A percentile compares a stretch with the other conserved stretches of the same genome.
These are phyloP conservation scores for Calonectria montana DNA, from an alignment of 2,329 filamentous ascomycete genomes.

Conservation along the genomic window DNA sequence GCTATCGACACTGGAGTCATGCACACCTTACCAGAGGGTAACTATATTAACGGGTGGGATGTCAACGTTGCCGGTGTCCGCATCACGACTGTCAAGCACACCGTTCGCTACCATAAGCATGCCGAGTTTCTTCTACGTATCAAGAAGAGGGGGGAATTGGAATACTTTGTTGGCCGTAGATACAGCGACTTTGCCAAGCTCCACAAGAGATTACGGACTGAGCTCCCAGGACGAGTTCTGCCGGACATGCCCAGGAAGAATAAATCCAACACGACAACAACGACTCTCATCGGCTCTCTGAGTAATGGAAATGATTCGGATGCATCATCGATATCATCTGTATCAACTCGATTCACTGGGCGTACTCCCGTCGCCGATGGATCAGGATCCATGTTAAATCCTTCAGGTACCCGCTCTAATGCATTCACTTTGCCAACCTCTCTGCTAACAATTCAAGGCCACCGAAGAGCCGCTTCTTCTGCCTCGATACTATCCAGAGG, in stretches of 20 bases:
- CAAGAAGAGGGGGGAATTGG: slow-evolving; percentile 79
- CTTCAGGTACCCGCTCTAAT: slow-evolving; percentile 30
- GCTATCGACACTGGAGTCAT: slow-evolving; percentile 92
- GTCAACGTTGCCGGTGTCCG: slow-evolving; percentile 90
- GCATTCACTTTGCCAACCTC: not conserved
- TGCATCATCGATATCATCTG: slow-evolving; percentile 82
- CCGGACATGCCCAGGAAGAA: slow-evolving; percentile 93
- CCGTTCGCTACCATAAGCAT: slow-evolving; percentile 90
- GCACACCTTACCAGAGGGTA: slow-evolving; percentile 88
- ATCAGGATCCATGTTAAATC: slow-evolving; percentile 43
- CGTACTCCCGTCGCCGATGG: slow-evolving; percentile 37
- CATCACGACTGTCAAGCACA: slow-evolving; percentile 83
- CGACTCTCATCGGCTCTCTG: slow-evolving; percentile 64
- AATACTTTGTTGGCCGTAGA: slow-evolving; percentile 83
- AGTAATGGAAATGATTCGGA: slow-evolving; percentile 77
- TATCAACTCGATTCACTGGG: slow-evolving; percentile 74
- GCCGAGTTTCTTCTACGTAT: slow-evolving; percentile 93
- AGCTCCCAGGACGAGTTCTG: slow-evolving; percentile 91
- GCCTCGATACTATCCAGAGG: slow-evolving; percentile 47
- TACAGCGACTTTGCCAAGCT: slow-evolving; percentile 90
- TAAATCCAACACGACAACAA: slow-evolving; percentile 78
- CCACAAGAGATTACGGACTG: slow-evolving; percentile 81
- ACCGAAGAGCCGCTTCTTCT: slow-evolving; percentile 40
- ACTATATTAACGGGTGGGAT: slow-evolving; percentile 96
- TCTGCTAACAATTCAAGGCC: slow-evolving; percentile 34